A percentile compares a stretch with the other conserved stretches of the same genome.
phyloP scores from a whole-genome alignment of 805 yeast species.

The Monosporozyma unispora region DNA sequence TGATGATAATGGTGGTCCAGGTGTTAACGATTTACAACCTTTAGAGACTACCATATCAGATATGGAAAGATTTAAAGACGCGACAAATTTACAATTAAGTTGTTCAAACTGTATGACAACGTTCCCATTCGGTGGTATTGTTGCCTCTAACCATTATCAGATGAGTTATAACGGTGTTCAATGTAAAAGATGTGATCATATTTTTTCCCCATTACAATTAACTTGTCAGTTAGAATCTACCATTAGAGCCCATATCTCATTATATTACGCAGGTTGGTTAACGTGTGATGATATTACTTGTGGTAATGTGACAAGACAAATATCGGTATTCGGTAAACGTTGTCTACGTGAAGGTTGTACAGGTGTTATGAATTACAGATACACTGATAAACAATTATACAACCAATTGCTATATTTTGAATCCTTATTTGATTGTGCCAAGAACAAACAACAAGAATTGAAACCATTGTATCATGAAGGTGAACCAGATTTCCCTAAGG shows the following conservation, averaged over 20 bases:
- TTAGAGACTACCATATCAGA: conserved; percentile 76
- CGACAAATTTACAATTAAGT: conserved; percentile 43
- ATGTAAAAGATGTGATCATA: conserved; percentile 53
- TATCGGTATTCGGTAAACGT: conserved; percentile 81
- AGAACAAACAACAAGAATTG: conserved; percentile 50
- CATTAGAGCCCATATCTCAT: conserved; percentile 58
- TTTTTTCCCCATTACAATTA: conserved; percentile 45
- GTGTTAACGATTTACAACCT: conserved; percentile 48
- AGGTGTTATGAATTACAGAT: conserved; percentile 73
- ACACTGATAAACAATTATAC: conserved; percentile 71
- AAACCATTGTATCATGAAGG: conserved; percentile 43
- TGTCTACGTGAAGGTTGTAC: conserved; percentile 57
- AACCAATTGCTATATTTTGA: conserved; percentile 76
- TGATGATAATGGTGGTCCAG: conserved; percentile 19
- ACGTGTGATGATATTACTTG: conserved; percentile 81
- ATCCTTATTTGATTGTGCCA: conserved; percentile 72
- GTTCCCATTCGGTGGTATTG: conserved; percentile 70
- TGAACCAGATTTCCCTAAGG: conserved; percentile 29
- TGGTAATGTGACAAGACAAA: conserved; percentile 68
- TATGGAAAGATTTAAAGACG: conserved; percentile 66
- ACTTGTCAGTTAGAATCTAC: conserved; percentile 67
- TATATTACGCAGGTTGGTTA: conserved; percentile 82
- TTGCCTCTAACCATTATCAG: conserved; percentile 49
- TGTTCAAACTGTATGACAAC: conserved; percentile 52
- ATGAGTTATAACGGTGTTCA: conserved; percentile 61